Conservation (phyloP, 306 rosid species). For the Rubus parviflorus region DNA sequence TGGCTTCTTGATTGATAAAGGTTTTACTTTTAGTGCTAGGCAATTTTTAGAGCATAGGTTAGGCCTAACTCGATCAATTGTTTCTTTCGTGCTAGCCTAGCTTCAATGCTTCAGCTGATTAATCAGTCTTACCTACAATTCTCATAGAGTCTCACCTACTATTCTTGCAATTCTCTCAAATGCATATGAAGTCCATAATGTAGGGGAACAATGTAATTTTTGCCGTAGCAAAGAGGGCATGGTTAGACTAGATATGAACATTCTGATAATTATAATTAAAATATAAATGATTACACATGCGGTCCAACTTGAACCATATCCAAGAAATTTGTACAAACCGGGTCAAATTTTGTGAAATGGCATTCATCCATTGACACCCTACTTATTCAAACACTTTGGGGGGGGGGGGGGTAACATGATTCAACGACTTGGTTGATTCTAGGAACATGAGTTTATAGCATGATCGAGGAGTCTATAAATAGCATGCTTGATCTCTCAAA, state of each 20-base stretch:
- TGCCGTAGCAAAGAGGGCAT: neutral
- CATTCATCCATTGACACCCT: neutral
- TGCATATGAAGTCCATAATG: neutral
- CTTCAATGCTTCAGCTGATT: neutral
- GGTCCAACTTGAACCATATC: conserved; percentile 11
- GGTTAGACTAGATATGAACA: neutral
- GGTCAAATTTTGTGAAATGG: neutral
- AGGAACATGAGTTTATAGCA: neutral
- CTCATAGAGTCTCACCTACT: conserved; percentile 19
- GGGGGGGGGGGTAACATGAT: neutral
- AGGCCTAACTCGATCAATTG: neutral
- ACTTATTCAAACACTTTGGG: neutral
- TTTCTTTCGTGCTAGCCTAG: neutral
- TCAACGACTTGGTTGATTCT: neutral
- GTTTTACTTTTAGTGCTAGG: neutral
- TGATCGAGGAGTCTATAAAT: conserved; percentile 2
- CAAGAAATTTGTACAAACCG: neutral
- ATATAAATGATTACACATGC: neutral
- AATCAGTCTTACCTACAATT: conserved; percentile 15
- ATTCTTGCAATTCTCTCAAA: neutral
- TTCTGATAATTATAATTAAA: neutral
- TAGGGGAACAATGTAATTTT: neutral
- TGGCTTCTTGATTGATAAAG: neutral
- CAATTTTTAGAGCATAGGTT: neutral
- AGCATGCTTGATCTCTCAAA: neutral